These are phyloP conservation scores for Penicillium sp. DNA, from an alignment of 2,329 filamentous ascomycete genomes.

Conservation along the genomic window DNA sequence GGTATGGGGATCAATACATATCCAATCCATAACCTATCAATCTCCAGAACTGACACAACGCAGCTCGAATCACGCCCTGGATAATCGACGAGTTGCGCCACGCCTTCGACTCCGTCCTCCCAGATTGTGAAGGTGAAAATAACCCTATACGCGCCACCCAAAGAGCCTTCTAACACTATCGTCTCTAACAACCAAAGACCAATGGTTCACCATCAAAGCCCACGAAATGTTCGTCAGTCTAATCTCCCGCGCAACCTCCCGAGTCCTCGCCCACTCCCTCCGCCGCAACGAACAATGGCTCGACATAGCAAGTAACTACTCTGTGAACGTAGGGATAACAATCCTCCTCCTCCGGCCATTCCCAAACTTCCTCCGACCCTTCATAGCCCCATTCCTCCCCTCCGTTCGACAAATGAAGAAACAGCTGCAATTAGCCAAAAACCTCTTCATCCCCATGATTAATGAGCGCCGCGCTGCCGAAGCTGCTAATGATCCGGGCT, in stretches of 20 bases:
- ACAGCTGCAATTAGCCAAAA: conserved; percentile 38
- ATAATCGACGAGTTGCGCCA: conserved; percentile 36
- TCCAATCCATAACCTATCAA: neutral
- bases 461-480: conserved; percentile 36
- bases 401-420: conserved; percentile 40
- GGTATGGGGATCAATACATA: conserved; percentile 18
- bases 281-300: conserved; percentile 50
- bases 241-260: conserved; percentile 48
- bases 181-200: conserved; percentile 17
- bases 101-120: conserved; percentile 33
- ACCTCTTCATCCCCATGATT: conserved; percentile 45
- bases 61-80: conserved; percentile 34
- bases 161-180: neutral
- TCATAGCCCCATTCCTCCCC: conserved; percentile 45
- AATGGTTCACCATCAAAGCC: conserved; percentile 34
- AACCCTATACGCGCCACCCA: neutral
- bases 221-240: conserved; percentile 40
- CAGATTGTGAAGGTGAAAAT: conserved; percentile 33
- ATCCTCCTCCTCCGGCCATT: conserved; percentile 41
- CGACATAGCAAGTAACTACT: conserved; percentile 41
- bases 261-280: conserved; percentile 47
- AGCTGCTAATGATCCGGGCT: conserved; percentile 21
- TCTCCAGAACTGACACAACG: neutral
- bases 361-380: conserved; percentile 42
- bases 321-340: conserved; percentile 43